A percentile compares a stretch with the other conserved stretches of the same genome.
phyloP scores from a whole-genome alignment of 73 alveolate genomes.

The Paramecium caudatum region DNA sequence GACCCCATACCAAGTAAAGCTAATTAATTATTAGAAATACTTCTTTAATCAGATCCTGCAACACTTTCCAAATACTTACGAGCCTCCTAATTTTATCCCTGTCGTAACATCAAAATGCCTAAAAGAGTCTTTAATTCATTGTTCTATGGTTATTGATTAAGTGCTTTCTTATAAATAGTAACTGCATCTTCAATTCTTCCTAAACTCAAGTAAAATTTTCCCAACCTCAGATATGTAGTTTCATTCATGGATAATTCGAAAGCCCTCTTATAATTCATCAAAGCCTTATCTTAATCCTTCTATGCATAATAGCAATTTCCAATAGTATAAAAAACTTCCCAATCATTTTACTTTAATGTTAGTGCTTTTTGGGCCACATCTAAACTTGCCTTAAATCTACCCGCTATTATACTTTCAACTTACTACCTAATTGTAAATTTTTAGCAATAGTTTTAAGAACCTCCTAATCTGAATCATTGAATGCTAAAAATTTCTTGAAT shows the following conservation, averaged over 20 bases:
- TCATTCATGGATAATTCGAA: constrained; percentile 76
- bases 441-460: constrained; percentile 94
- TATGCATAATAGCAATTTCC: constrained; percentile 83
- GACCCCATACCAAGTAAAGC: constrained; percentile 83
- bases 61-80: constrained; percentile 75
- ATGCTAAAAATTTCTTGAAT: constrained; percentile 88
- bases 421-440: constrained; percentile 74
- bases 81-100: constrained; percentile 81
- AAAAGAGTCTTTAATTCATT: constrained; percentile 79
- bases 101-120: constrained; percentile 79
- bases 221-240: constrained; percentile 74
- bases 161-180: constrained; percentile 81
- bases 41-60: constrained; percentile 76
- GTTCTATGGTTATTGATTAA: constrained; percentile 76
- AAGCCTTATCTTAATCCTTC: constrained; percentile 81
- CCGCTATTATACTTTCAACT: constrained; percentile 73
- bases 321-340: constrained; percentile 86
- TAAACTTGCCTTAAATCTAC: constrained; percentile 83
- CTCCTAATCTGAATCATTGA: constrained; percentile 87
- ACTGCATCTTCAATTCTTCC: constrained; percentile 80
- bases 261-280: constrained; percentile 79
- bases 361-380: constrained; percentile 73
- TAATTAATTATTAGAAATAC: constrained; percentile 33
- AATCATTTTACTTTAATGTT: constrained; percentile 74
- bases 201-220: constrained; percentile 78